Conservation (phyloP, 1,139 yeast species). For the Nakaseomyces glabratus region DNA sequence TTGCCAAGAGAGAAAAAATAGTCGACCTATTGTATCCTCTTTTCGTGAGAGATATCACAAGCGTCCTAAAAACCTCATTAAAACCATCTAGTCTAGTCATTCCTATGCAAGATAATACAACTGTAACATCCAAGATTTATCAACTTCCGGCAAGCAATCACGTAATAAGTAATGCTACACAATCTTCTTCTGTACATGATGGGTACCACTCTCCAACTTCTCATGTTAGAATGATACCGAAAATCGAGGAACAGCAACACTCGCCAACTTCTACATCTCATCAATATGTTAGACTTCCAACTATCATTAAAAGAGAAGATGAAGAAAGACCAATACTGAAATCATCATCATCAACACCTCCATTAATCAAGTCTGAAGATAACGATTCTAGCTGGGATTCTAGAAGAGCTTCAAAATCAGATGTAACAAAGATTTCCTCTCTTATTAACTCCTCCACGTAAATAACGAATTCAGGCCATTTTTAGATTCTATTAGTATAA, state of each 20-base stretch:
- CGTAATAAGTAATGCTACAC: too few relatives aligned
- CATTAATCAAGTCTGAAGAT: background rate
- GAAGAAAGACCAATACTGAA: conserved; percentile 1
- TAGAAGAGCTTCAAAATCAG: conserved; percentile 6
- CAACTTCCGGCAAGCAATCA: background rate
- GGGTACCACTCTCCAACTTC: conserved; percentile 3
- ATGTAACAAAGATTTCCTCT: conserved; percentile 6
- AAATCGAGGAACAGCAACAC: background rate
- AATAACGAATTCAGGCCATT: too few relatives aligned
- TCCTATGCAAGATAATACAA: conserved; percentile 6
- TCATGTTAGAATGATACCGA: background rate
- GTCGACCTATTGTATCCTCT: conserved; percentile 79
- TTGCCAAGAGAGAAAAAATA: conserved; percentile 86
- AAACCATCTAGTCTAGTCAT: conserved; percentile 6
- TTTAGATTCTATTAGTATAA: too few relatives aligned
- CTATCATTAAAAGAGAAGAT: conserved; percentile 2
- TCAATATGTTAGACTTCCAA: background rate
- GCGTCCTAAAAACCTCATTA: conserved; percentile 4
- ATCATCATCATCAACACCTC: conserved; percentile 4
- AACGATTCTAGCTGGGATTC: conserved; percentile 5
- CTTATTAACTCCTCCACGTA: conserved; percentile 3
- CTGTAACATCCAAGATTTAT: conserved; percentile 2
- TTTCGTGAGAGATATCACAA: conserved; percentile 58
- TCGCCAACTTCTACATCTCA: conserved; percentile 1
- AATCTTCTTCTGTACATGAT: background rate